These are phyloP conservation scores for Pythium coloratum DNA, from an alignment of 352 stramenopile species.

Conservation along the genomic window DNA sequence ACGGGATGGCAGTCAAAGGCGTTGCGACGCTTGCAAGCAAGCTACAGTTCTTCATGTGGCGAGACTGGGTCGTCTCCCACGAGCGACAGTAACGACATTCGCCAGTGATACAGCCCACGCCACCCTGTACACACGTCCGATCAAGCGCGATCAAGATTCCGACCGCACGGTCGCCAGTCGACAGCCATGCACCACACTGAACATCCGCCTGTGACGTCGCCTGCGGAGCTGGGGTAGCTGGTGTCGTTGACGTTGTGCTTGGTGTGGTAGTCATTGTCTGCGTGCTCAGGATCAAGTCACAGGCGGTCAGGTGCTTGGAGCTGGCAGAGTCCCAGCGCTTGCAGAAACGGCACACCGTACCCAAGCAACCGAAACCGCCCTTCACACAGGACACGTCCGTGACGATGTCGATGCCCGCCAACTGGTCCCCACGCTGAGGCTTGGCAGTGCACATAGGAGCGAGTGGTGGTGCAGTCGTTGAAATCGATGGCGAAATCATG, in stretches of 20 bases:
- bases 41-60: slow-evolving; percentile 10
- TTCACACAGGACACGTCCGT: slow-evolving; percentile 18
- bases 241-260: background rate
- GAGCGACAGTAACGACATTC: slow-evolving; percentile 32
- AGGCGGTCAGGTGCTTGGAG: background rate
- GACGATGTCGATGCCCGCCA: slow-evolving; percentile 22
- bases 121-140: slow-evolving; percentile 7
- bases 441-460: background rate
- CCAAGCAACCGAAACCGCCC: slow-evolving; percentile 20
- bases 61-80: slow-evolving; percentile 22
- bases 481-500: no score
- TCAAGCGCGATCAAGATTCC: slow-evolving; percentile 25
- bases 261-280: background rate
- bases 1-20: background rate
- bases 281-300: background rate
- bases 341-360: slow-evolving; percentile 30
- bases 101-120: slow-evolving; percentile 18
- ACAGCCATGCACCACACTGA: background rate
- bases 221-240: background rate
- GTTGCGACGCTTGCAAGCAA: background rate
- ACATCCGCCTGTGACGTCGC: no score
- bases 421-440: slow-evolving; percentile 15
- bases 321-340: slow-evolving; percentile 24
- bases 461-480: background rate
- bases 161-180: slow-evolving; percentile 27